A percentile compares a stretch with the other conserved stretches of the same genome.
Conservation (phyloP, 164 flowering plant species). For the Vitis rupestris region DNA sequence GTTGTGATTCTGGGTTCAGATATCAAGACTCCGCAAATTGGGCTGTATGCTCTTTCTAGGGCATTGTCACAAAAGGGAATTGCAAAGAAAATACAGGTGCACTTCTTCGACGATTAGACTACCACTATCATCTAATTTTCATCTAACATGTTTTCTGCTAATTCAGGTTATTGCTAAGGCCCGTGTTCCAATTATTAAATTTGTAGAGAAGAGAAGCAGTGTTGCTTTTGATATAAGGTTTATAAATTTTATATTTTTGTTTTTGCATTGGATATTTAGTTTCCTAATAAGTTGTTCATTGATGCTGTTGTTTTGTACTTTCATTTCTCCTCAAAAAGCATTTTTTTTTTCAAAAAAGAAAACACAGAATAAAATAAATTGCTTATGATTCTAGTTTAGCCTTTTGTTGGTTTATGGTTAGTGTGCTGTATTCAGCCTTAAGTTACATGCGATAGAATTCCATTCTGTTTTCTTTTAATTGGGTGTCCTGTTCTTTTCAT, state of each 20-base stretch:
- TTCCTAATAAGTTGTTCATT: too few relatives aligned
- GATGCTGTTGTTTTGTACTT: too few relatives aligned
- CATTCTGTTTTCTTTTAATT: too few relatives aligned
- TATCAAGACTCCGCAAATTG: slow-evolving; percentile 68
- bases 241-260: neutral
- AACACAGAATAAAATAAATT: too few relatives aligned
- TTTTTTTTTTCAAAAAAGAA: too few relatives aligned
- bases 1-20: slow-evolving; percentile 86
- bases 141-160: slow-evolving; percentile 9
- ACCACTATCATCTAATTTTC: neutral
- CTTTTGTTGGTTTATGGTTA: too few relatives aligned
- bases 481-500: too few relatives aligned
- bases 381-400: too few relatives aligned
- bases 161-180: slow-evolving; percentile 91
- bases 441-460: too few relatives aligned
- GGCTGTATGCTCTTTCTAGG: slow-evolving; percentile 77
- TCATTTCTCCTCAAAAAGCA: too few relatives aligned
- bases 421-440: too few relatives aligned
- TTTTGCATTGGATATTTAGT: too few relatives aligned
- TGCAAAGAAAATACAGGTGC: slow-evolving; percentile 93
- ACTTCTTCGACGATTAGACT: slow-evolving; percentile 4
- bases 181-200: slow-evolving; percentile 91
- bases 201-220: slow-evolving; percentile 77
- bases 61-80: slow-evolving; percentile 78
- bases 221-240: slow-evolving; percentile 93